Percentiles rank a stretch among this genome's conserved stretches.
These are phyloP conservation scores for Collybiopsis luxurians DNA, from an alignment of 768 basidiomycete species.

Conservation along the genomic window DNA sequence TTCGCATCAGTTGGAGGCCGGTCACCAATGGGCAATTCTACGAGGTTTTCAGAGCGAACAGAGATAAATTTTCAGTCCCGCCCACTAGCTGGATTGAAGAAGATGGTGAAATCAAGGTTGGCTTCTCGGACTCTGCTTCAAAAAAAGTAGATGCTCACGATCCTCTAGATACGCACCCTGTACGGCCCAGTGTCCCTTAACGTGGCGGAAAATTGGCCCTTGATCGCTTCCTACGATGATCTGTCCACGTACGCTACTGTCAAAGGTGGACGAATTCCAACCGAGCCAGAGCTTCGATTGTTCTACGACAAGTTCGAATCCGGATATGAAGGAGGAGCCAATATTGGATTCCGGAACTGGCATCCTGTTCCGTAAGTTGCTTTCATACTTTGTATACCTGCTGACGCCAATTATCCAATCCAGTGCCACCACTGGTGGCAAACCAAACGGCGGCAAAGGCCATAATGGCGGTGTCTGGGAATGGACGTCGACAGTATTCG, in stretches of 20 bases:
- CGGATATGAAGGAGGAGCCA: constrained; percentile 76
- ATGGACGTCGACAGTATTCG: constrained; percentile 87
- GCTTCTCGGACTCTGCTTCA: constrained; percentile 10
- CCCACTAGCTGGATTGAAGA: constrained; percentile 76
- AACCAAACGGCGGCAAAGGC: constrained; percentile 50
- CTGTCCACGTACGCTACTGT: constrained; percentile 77
- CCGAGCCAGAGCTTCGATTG: constrained; percentile 79
- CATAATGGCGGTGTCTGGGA: constrained; percentile 98
- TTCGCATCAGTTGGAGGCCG: constrained; percentile 82
- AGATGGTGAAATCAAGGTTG: constrained; percentile 48
- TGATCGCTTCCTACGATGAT: constrained; percentile 75
- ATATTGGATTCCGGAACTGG: constrained; percentile 90
- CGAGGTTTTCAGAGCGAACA: constrained; percentile 44
- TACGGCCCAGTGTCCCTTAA: constrained; percentile 82
- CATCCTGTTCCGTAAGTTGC: constrained; percentile 82
- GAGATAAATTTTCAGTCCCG: constrained; percentile 36
- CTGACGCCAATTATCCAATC: neutral
- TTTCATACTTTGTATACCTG: neutral
- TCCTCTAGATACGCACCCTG: constrained; percentile 73
- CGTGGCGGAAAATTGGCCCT: constrained; percentile 82
- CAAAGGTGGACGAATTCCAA: constrained; percentile 92
- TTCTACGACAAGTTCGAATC: constrained; percentile 75
- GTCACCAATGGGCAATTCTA: constrained; percentile 89
- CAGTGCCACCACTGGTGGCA: constrained; percentile 68
- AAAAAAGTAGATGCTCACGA: neutral